Evolutionary conservation across 1,139 yeast genomes (phyloP).

Genomic region (Hansenula sp.): DNA sequence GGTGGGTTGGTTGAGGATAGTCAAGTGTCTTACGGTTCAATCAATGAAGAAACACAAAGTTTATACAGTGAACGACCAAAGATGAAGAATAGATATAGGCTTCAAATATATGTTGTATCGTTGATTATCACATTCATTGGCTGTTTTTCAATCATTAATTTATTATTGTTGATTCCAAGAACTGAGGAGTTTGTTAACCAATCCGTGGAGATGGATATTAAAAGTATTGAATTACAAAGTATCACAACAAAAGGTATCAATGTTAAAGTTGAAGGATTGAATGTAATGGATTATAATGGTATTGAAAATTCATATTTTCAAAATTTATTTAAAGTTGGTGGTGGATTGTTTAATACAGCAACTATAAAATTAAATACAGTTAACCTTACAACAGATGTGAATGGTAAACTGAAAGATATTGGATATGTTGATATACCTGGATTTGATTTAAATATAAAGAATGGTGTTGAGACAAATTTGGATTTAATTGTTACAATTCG

Average conservation of each 20-base stretch:
- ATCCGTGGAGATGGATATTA: slow-evolving; percentile 27
- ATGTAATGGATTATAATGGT: slow-evolving; percentile 24
- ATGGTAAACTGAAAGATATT: slow-evolving; percentile 10
- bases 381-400: slow-evolving; percentile 6
- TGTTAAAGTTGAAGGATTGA: slow-evolving; percentile 26
- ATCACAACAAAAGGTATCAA: slow-evolving; percentile 26
- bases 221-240: slow-evolving; percentile 26
- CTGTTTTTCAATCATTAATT: slow-evolving; percentile 8
- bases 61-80: neutral
- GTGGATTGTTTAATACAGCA: slow-evolving; percentile 22
- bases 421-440: slow-evolving; percentile 18
- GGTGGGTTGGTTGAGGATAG: too few relatives aligned
- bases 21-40: neutral
- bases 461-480: slow-evolving; percentile 12
- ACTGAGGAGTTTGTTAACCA: slow-evolving; percentile 26
- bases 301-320: slow-evolving; percentile 24
- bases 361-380: slow-evolving; percentile 20
- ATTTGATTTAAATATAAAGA: slow-evolving; percentile 14
- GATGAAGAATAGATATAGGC: neutral
- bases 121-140: slow-evolving; percentile 15
- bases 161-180: slow-evolving; percentile 19
- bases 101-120: slow-evolving; percentile 16
- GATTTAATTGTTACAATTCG: slow-evolving; percentile 22
- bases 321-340: slow-evolving; percentile 26
- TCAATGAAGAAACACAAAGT: neutral